Percentiles rank a stretch among this genome's conserved stretches.
Conservation (phyloP, 306 rosid species). For the Rosa chinensis region DNA sequence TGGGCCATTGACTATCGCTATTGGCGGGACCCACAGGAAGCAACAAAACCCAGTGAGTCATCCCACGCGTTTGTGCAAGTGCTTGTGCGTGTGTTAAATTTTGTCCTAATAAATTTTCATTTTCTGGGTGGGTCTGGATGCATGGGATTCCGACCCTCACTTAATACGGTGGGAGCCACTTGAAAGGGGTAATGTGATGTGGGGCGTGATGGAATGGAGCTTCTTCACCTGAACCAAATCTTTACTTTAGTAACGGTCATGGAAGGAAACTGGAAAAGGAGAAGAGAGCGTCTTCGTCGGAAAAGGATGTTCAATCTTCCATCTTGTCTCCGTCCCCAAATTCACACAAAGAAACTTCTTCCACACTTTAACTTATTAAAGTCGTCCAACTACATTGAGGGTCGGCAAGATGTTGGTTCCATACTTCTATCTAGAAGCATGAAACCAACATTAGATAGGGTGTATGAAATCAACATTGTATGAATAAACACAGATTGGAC, state of each 20-base stretch:
- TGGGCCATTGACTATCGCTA: neutral
- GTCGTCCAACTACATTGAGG: no score
- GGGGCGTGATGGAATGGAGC: slow-evolving; percentile 4
- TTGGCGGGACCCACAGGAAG: neutral
- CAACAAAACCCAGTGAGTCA: neutral
- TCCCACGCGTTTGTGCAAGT: neutral
- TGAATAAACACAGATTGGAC: no score
- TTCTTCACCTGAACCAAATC: neutral
- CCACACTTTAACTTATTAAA: no score
- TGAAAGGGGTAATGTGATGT: neutral
- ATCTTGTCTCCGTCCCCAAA: no score
- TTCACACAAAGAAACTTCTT: no score
- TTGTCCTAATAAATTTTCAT: neutral
- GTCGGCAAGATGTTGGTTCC: no score
- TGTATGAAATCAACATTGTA: no score
- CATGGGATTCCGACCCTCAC: neutral
- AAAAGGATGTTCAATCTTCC: neutral
- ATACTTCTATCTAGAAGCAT: no score
- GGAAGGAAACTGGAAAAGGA: neutral
- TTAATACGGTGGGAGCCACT: neutral
- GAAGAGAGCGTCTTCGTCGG: neutral
- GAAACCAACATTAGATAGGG: no score
- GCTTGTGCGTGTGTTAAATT: neutral
- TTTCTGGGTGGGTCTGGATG: neutral
- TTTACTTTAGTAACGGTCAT: slow-evolving; percentile 1